A percentile compares a stretch with the other conserved stretches of the same genome.
phyloP scores from a whole-genome alignment of 2,329 filamentous ascomycete genomes.

The Ascochyta pisi region DNA sequence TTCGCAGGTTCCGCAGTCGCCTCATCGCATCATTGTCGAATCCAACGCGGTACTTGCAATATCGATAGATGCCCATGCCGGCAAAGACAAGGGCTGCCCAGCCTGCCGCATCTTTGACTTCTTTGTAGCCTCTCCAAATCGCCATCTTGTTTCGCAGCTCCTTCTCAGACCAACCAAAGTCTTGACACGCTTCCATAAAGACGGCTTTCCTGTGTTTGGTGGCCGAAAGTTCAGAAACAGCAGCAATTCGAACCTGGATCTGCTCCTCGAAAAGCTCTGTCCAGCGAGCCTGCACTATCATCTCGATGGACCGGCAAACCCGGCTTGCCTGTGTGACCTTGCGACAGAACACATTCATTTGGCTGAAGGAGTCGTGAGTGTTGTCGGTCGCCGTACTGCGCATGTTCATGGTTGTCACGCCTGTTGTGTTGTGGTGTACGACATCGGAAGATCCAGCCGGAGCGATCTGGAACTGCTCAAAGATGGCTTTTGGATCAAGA shows the following conservation, averaged over 20 bases:
- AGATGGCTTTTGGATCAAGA: slow-evolving; percentile 49
- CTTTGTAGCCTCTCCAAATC: slow-evolving; percentile 65
- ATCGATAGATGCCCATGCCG: slow-evolving; percentile 64
- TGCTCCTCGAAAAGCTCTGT: slow-evolving; percentile 62
- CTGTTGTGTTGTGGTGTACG: slow-evolving; percentile 17
- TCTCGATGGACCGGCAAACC: slow-evolving; percentile 63
- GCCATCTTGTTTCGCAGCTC: slow-evolving; percentile 61
- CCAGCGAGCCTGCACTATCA: slow-evolving; percentile 66
- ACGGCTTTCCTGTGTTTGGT: slow-evolving; percentile 61
- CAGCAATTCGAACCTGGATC: slow-evolving; percentile 52
- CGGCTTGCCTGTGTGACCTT: slow-evolving; percentile 60
- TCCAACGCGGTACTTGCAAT: slow-evolving; percentile 66
- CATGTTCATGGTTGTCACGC: slow-evolving; percentile 18
- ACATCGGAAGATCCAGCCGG: slow-evolving; percentile 24
- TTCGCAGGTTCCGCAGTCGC: slow-evolving; percentile 53
- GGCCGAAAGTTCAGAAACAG: slow-evolving; percentile 51
- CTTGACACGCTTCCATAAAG: slow-evolving; percentile 60
- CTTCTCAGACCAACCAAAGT: slow-evolving; percentile 64
- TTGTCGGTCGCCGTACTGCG: slow-evolving; percentile 19
- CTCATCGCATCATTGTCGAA: slow-evolving; percentile 61
- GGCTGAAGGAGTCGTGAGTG: slow-evolving; percentile 42
- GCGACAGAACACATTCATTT: slow-evolving; percentile 54
- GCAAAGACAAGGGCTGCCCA: slow-evolving; percentile 65
- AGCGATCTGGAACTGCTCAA: slow-evolving; percentile 40
- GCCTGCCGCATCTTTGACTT: slow-evolving; percentile 64